Percentiles rank a stretch among this genome's conserved stretches.
phyloP scores from a whole-genome alignment of 2,329 filamentous ascomycete species.

The Colletotrichum sidae region DNA sequence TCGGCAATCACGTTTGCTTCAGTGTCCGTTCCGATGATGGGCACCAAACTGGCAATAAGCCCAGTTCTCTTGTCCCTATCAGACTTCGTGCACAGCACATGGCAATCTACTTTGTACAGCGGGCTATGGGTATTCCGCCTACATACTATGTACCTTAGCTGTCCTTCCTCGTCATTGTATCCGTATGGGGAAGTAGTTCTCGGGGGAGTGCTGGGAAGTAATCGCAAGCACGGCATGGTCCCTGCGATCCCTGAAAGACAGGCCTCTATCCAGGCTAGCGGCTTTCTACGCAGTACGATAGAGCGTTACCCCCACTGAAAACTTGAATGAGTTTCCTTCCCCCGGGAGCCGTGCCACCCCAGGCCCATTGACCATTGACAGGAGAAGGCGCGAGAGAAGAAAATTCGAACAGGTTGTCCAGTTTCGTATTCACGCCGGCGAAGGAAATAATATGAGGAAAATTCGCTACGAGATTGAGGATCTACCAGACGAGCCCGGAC shows the following conservation, averaged over 20 bases:
- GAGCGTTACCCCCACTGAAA: conserved; percentile 16
- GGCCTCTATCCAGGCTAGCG: conserved; percentile 8
- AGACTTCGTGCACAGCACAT: too few species aligned
- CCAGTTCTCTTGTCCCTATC: too few species aligned
- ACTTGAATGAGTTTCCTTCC: conserved; percentile 27
- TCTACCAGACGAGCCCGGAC: too few species aligned
- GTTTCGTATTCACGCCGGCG: not conserved
- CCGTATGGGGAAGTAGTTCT: conserved; percentile 6
- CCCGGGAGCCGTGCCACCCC: conserved; percentile 28
- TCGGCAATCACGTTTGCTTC: too few species aligned
- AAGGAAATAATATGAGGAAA: not conserved
- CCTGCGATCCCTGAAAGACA: conserved; percentile 28
- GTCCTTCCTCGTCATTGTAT: conserved; percentile 1
- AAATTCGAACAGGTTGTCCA: too few species aligned
- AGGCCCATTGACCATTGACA: conserved; percentile 1
- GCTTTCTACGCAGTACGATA: not conserved
- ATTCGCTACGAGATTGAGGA: not conserved
- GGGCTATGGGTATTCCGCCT: not conserved
- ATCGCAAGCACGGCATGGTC: not conserved
- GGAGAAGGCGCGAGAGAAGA: conserved; percentile 11
- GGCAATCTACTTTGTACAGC: too few species aligned
- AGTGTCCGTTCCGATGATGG: too few species aligned
- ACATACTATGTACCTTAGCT: conserved; percentile 9
- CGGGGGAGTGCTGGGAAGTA: not conserved
- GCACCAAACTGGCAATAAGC: too few species aligned